Percentiles rank a stretch among this genome's conserved stretches.
These are phyloP conservation scores for Erodium chrysanthum DNA, from an alignment of 441 rosid species.

Conservation along the genomic window DNA sequence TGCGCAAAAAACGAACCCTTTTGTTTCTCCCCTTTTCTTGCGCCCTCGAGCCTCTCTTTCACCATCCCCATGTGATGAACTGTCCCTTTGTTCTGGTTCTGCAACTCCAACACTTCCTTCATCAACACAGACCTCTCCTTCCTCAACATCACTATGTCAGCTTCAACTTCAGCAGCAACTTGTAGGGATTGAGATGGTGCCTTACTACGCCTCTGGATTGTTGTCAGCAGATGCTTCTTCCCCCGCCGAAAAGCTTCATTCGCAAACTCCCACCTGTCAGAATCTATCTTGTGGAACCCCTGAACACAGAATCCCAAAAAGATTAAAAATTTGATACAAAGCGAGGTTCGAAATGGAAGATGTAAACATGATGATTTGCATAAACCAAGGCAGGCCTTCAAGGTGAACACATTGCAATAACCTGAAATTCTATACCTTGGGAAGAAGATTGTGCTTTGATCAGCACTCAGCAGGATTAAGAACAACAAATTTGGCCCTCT, in stretches of 20 bases:
- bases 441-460: conserved; percentile 23
- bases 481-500: background rate
- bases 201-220: conserved; percentile 63
- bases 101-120: conserved; percentile 73
- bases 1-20: conserved; percentile 73
- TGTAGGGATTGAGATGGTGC: conserved; percentile 44
- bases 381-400: background rate
- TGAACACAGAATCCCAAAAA: conserved; percentile 34
- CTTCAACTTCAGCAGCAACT: conserved; percentile 36
- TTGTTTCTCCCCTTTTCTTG: conserved; percentile 68
- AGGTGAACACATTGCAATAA: background rate
- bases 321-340: conserved; percentile 25
- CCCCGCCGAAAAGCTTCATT: conserved; percentile 71
- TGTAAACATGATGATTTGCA: background rate
- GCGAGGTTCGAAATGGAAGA: conserved; percentile 10
- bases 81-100: conserved; percentile 51
- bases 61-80: conserved; percentile 39
- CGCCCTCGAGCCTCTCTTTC: conserved; percentile 53
- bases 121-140: conserved; percentile 48
- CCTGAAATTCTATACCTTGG: background rate
- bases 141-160: conserved; percentile 55
- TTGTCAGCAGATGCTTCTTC: conserved; percentile 58
- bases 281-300: conserved; percentile 82
- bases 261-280: conserved; percentile 86
- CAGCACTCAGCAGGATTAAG: no score